Evolutionary conservation across 352 stramenopile species (phyloP).

Genomic region (Phytopythium kandeliae): DNA sequence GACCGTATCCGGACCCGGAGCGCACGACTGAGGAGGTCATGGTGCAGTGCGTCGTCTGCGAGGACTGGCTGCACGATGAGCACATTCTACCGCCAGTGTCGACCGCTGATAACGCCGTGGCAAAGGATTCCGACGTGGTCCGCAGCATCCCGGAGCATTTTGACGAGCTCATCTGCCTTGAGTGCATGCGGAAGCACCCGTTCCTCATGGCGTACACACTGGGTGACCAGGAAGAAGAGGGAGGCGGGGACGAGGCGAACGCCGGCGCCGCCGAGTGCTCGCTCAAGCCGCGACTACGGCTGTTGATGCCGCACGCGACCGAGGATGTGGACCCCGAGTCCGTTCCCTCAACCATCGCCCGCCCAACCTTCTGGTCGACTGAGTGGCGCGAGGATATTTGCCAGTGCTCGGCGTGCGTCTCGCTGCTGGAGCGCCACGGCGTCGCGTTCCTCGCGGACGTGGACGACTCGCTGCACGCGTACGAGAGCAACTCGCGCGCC

Average conservation of each 20-base stretch:
- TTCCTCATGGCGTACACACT: slow-evolving; percentile 61
- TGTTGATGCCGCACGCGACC: slow-evolving; percentile 6
- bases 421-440: slow-evolving; percentile 35
- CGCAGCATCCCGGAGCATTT: slow-evolving; percentile 24
- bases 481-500: slow-evolving; percentile 39
- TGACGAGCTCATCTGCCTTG: slow-evolving; percentile 61
- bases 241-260: slow-evolving; percentile 6
- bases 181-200: slow-evolving; percentile 57
- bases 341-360: slow-evolving; percentile 3
- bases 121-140: neutral
- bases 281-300: slow-evolving; percentile 2
- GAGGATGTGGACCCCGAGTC: slow-evolving; percentile 1
- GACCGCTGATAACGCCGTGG: neutral
- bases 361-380: slow-evolving; percentile 59
- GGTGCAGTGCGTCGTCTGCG: slow-evolving; percentile 72
- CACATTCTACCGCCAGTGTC: slow-evolving; percentile 32
- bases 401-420: slow-evolving; percentile 43
- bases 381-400: slow-evolving; percentile 60
- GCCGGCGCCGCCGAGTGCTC: neutral
- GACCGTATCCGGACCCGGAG: slow-evolving; percentile 69
- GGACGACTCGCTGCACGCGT: slow-evolving; percentile 57
- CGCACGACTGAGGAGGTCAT: slow-evolving; percentile 61
- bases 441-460: slow-evolving; percentile 59
- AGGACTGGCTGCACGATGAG: slow-evolving; percentile 76
- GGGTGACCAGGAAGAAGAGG: slow-evolving; percentile 10